Base-by-base conservation (phyloP, 2,329 filamentous ascomycete species). In the Beauveria caledonica region DNA sequence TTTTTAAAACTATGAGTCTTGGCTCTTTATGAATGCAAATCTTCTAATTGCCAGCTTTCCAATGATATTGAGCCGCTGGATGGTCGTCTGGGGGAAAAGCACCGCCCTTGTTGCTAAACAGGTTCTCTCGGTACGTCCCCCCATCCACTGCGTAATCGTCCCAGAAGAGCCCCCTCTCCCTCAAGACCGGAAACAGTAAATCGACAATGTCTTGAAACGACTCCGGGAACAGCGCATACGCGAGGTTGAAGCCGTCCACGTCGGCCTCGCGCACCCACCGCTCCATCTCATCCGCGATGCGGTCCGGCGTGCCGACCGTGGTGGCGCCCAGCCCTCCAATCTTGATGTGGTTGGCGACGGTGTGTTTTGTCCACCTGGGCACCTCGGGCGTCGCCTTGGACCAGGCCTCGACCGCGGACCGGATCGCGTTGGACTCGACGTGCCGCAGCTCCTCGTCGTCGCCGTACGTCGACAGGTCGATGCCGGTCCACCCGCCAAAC, bases 151-250 rank as follows among this genome's bases (percentile, higher is more conserved):
- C 71, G 48, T 80, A 80, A 29, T 76, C 74, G 21, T 77, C 75
- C 75, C 77, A 84, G 66, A 86, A 84, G 4, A 86, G 65, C 0
- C 85, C 85, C 15, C 86, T 73, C 23, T 73, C 71, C 48, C 77
- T 77, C 27, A 89, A 70, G 63, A 88, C 87, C 0, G 87, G 86
- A 0, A 89, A 65, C 3, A 89, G 69, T 10, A 87, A 73, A 9
- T 86, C 80, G 36, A 86, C 80, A 1, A 89, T 79, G 63, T 90
- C 86, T 60, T 86, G 80, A 68, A 89, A 90, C 0, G 82, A 85
- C 46, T 79, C 79, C 0, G 85, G 87, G 61, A 76, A 72, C 0
- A 76, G 63, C 0, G 71, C 71, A 39, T 70, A 69, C 0, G 68
- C 66, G n/a, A 71, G 46, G n/a, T 71, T 70, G 44, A 71, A 87